These are phyloP conservation scores for Puccinia novopanici DNA, from an alignment of 1,284 basidiomycete species.

Conservation along the genomic window DNA sequence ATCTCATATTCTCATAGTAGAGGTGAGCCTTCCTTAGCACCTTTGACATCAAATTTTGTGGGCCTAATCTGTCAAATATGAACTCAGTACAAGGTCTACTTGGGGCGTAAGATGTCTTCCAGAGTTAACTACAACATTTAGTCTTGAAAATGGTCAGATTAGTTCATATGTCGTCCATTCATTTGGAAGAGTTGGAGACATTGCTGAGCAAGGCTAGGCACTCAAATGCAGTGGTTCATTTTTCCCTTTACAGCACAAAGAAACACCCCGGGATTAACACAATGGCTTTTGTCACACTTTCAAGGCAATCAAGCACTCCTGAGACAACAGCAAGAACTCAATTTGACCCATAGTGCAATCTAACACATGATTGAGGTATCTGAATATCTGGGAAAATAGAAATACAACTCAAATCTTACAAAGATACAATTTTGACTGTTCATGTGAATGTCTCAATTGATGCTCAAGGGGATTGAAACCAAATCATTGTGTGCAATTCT, in stretches of 20 bases:
- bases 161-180: neutral
- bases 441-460: slow-evolving; percentile 1
- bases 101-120: neutral
- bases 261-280: neutral
- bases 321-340: neutral
- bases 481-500: too few species aligned
- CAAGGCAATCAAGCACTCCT: neutral
- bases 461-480: slow-evolving; percentile 73
- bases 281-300: neutral
- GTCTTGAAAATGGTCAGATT: neutral
- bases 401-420: neutral
- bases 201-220: neutral
- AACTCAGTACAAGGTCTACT: neutral
- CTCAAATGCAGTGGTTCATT: neutral
- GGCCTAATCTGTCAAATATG: neutral
- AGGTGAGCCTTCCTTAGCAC: neutral
- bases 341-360: neutral
- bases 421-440: neutral
- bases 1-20: neutral
- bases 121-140: neutral
- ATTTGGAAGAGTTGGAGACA: neutral
- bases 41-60: neutral
- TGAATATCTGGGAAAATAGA: neutral
- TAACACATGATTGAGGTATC: neutral
- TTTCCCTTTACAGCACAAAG: neutral